Conservation (phyloP, 2,329 filamentous ascomycete genomes). For the Calonectria pseudoturangicola region DNA sequence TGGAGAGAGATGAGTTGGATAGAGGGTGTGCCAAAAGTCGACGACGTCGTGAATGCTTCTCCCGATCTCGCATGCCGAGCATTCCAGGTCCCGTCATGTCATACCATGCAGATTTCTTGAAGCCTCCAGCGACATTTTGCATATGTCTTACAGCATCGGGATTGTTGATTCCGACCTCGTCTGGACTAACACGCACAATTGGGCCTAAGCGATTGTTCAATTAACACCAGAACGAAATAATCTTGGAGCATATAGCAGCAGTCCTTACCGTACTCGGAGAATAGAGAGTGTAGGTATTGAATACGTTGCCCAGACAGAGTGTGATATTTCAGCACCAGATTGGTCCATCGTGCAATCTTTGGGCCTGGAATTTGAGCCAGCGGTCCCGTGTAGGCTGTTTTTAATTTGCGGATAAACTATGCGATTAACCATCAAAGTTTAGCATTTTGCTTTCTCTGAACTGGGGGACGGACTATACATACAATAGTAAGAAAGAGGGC, state of each 20-base stretch:
- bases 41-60: conserved; percentile 20
- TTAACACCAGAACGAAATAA: background rate
- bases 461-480: background rate
- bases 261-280: background rate
- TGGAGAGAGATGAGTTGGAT: conserved; percentile 20
- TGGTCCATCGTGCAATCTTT: conserved; percentile 22
- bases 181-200: conserved; percentile 16
- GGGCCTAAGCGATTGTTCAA: background rate
- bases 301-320: conserved; percentile 14
- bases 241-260: too few relatives aligned
- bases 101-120: conserved; percentile 24
- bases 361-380: conserved; percentile 14
- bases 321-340: conserved; percentile 21
- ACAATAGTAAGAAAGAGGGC: background rate
- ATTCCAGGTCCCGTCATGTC: conserved; percentile 24
- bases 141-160: conserved; percentile 21
- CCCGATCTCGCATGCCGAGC: conserved; percentile 23
- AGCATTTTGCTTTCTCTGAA: fast-evolving
- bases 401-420: background rate
- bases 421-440: background rate
- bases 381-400: conserved; percentile 7
- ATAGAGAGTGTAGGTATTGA: conserved; percentile 13
- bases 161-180: conserved; percentile 25
- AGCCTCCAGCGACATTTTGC: conserved; percentile 17
- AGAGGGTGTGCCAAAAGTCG: conserved; percentile 24